phyloP scores from a whole-genome alignment of 441 rosid genomes.

The Aquilaria agallochum region DNA sequence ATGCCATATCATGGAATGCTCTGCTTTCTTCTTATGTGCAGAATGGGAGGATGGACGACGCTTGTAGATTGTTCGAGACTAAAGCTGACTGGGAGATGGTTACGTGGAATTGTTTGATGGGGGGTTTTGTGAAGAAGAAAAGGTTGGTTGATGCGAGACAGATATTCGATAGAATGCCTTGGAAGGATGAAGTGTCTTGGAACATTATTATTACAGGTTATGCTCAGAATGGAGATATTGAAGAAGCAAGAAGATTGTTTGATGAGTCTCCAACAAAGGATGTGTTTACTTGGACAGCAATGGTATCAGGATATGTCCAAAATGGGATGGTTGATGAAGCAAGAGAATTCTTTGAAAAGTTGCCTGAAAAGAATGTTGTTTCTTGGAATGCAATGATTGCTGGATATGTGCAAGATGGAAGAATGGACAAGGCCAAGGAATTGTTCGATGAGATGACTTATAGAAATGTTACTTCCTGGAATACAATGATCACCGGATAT shows the following conservation, averaged over 20 bases:
- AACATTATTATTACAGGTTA: conserved; percentile 65
- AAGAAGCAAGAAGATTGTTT: conserved; percentile 50
- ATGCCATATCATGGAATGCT: conserved; percentile 63
- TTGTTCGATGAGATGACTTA: conserved; percentile 63
- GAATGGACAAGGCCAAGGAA: conserved; percentile 58
- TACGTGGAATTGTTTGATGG: conserved; percentile 81
- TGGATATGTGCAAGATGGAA: conserved; percentile 59
- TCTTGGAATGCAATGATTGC: conserved; percentile 86
- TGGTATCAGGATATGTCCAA: conserved; percentile 71
- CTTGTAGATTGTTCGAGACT: conserved; percentile 44
- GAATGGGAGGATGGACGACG: conserved; percentile 62
- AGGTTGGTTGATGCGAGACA: conserved; percentile 45
- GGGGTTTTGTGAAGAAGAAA: conserved; percentile 62
- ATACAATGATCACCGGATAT: conserved; percentile 73
- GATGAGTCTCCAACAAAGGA: conserved; percentile 52
- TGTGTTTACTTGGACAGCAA: conserved; percentile 76
- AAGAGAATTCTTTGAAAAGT: conserved; percentile 44
- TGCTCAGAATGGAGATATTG: conserved; percentile 58
- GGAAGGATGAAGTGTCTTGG: conserved; percentile 66
- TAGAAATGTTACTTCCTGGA: conserved; percentile 60
- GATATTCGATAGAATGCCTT: conserved; percentile 48
- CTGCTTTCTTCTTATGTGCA: conserved; percentile 66
- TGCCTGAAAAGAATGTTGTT: conserved; percentile 63
- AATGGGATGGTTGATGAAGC: conserved; percentile 60
- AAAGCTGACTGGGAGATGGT: conserved; percentile 55